Evolutionary conservation across 2,329 filamentous ascomycete species (phyloP), one percentile per base, ranked within the genome.

Genomic region (Colletotrichum agaves): DNA sequence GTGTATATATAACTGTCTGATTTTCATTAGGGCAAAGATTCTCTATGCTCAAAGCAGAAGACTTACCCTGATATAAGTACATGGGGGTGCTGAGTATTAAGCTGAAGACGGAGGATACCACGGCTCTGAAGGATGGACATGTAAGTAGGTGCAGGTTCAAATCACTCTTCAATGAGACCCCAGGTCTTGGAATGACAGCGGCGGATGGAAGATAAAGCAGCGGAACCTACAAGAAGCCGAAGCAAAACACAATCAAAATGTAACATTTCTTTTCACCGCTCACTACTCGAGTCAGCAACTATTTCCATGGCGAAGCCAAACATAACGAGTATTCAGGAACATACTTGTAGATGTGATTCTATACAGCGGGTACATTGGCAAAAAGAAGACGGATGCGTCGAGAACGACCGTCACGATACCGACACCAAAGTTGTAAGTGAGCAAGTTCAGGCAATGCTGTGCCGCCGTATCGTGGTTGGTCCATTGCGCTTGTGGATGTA

Each of bases 311-410:
- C 39, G 23, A 27, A 27, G 23, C 23, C 23, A 27, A 27, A 27
- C 23, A 27, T 23, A 23, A 23, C 1, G 13, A 10, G 3, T 37
- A 11, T 1, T 19, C 3, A 5, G 15, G 0, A 1, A 13, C 49
- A 23, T 63, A 57, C 60, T 49, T 8, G 50, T 49, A 11, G 19
- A 27, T n/a, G 60, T 63, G 50, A 63, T 57, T 27, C 19, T 63
- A 19, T 27, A 47, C 4, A 63, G 41, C 4, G 60, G 60, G 4
- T 41, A 63, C 60, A 63, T 63, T 4, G 60, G 60, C 4, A 63
- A 11, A 19, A 63, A 31, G 43, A 63, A 63, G 2, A 63, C 60
- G 7, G 21, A 5, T 19, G 31, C 15, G 19, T 63, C 33, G 27
- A 57, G n/a, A 4, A 33, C 3, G 11, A 44, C 44, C n/a, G n/a